These are phyloP conservation scores for Quercus aquifolioides DNA, from an alignment of 306 rosid species.

Conservation along the genomic window DNA sequence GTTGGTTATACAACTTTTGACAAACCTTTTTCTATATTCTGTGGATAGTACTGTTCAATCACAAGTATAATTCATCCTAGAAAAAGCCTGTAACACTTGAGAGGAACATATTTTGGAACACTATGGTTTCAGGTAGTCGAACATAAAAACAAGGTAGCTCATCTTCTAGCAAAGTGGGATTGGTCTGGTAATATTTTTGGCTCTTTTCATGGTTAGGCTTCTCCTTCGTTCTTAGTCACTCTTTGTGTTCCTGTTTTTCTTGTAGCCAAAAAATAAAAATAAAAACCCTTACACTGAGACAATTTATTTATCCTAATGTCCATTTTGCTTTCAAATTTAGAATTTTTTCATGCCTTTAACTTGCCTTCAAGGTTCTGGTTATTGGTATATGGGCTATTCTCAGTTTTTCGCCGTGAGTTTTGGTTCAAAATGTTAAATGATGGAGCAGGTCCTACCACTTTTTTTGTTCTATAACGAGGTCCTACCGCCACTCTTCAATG, in stretches of 20 bases:
- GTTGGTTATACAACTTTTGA: not conserved
- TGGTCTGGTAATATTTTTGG: not conserved
- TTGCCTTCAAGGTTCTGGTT: not conserved
- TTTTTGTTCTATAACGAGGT: not conserved
- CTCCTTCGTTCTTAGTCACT: too few species aligned
- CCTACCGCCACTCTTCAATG: not conserved
- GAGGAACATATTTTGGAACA: not conserved
- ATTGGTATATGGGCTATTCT: not conserved
- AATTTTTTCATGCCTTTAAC: not conserved
- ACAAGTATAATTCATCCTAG: not conserved
- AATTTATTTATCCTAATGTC: not conserved
- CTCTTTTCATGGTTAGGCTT: too few species aligned
- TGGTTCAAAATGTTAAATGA: not conserved
- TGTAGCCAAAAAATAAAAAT: not conserved
- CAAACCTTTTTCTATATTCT: not conserved
- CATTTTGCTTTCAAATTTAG: not conserved
- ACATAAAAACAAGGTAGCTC: too few species aligned
- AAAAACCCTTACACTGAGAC: not conserved
- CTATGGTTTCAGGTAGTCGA: too few species aligned
- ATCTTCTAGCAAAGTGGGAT: too few species aligned
- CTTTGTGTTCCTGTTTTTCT: too few species aligned
- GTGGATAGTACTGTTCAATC: not conserved
- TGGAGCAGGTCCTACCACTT: too few species aligned
- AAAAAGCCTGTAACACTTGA: not conserved
- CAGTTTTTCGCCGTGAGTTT: not conserved